Conservation (phyloP, 768 basidiomycete genomes). For the Asterophora parasitica region DNA sequence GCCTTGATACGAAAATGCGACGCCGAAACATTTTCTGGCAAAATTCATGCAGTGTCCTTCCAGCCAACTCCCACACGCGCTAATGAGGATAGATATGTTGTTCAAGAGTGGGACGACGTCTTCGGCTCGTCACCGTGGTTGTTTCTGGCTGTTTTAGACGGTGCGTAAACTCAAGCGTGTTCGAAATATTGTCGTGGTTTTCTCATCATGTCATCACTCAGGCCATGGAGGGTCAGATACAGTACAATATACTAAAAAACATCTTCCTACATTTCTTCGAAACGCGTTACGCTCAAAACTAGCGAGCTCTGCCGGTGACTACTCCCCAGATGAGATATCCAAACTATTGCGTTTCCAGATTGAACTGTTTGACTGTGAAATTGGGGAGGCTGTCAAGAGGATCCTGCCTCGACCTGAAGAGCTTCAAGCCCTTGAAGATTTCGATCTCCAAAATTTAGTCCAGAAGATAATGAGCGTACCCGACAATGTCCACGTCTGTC, state of each 20-base stretch:
- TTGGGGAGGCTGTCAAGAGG: slow-evolving; percentile 5
- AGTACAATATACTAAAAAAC: slow-evolving; percentile 5
- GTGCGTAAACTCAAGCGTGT: background rate
- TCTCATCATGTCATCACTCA: background rate
- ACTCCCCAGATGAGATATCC: slow-evolving; percentile 1
- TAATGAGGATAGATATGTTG: slow-evolving; percentile 13
- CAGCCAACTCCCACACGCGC: slow-evolving; percentile 8
- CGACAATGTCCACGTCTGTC: background rate
- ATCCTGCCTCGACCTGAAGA: slow-evolving; percentile 6
- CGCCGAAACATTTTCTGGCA: background rate
- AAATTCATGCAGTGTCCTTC: slow-evolving; percentile 13
- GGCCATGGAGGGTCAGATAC: slow-evolving; percentile 11
- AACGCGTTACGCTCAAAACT: slow-evolving; percentile 8
- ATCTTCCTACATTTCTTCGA: slow-evolving; percentile 7
- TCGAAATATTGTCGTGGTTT: no score
- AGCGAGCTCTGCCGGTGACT: background rate
- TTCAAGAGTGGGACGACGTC: slow-evolving; percentile 13
- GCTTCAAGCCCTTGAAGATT: background rate
- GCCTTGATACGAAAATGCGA: slow-evolving; percentile 4
- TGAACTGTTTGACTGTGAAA: slow-evolving; percentile 10
- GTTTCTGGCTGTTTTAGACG: slow-evolving; percentile 14
- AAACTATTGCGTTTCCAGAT: slow-evolving; percentile 4
- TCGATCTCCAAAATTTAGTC: background rate
- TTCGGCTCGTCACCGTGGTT: slow-evolving; percentile 6
- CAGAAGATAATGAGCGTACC: slow-evolving; percentile 4